Evolutionary conservation across 2,329 filamentous ascomycete genomes (phyloP), one percentile per base, ranked within the genome.

Genomic region (Diaporthe aspalathi): DNA sequence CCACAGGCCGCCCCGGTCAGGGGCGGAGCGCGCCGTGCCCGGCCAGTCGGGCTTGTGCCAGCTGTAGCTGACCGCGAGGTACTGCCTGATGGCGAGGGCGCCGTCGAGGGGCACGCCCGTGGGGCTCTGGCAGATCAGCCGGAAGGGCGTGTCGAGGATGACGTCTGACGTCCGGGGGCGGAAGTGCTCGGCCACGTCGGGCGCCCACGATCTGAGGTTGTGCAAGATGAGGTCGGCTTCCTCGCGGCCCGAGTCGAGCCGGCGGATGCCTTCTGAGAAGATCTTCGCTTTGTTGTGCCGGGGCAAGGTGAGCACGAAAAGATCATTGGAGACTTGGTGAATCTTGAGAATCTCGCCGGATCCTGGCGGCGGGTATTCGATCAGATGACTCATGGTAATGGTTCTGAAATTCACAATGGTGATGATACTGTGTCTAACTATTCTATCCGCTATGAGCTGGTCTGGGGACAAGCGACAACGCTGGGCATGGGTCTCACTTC

Each of bases 281-380:
- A 45, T 16, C 24, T n/a, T 62, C 22, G 38, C 27, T 11, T 62
- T 62, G 24, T 62, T 62, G 4, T 20, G 56, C 35, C 56, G 35
- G 35, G 35, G 20, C 0, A 60, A 17, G 38, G 38, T n/a, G 22
- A 62, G 56, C 9, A n/a, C 24, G 38, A 62, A 45, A 0, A 62
- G 24, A 17, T 45, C 38, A 17, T 20, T 6, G 6, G 56, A 60
- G 22, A 45, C 8, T 5, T 60, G 56, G 16, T 43, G 20, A 1
- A 60, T 16, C 16, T 20, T 60, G 0, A 60, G 24, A 8, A 20
- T 29, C 1, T 43, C 35, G 0, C 27, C 54, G 3, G 3, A 35
- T 3, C 3, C 17, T n/a, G 1, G 5, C 2, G 2, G 38, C 11
- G 4, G n/a, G n/a, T n/a, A n/a, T n/a, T n/a, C n/a, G n/a, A n/a